A percentile compares a stretch with the other conserved stretches of the same genome.
phyloP scores from a whole-genome alignment of 768 basidiomycete genomes.

The Amyloporia xantha region DNA sequence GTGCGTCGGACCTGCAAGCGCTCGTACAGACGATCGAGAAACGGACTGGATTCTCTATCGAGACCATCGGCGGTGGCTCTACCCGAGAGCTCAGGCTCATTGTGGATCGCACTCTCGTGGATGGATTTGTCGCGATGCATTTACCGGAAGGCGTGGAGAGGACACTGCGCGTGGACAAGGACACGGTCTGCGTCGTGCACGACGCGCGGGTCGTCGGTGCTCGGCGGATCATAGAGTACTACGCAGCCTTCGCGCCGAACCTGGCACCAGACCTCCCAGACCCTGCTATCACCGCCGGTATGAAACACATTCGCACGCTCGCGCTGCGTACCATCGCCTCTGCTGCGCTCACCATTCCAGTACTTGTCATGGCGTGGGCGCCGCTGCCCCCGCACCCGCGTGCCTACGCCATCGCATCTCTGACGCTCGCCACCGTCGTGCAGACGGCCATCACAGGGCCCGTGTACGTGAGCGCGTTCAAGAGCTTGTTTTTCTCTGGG shows the following conservation, averaged over 20 bases:
- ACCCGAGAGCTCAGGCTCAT: constrained; percentile 13
- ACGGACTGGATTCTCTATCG: constrained; percentile 22
- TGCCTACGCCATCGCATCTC: constrained; percentile 30
- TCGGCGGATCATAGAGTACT: constrained; percentile 26
- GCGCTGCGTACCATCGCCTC: constrained; percentile 26
- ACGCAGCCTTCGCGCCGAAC: constrained; percentile 20
- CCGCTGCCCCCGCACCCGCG: constrained; percentile 26
- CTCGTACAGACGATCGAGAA: constrained; percentile 20
- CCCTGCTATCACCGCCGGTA: constrained; percentile 21
- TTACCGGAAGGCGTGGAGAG: constrained; percentile 15
- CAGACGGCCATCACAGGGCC: constrained; percentile 30
- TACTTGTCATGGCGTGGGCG: constrained; percentile 38
- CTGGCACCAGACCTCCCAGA: constrained; percentile 19
- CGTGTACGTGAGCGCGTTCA: constrained; percentile 29
- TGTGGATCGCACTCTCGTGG: constrained; percentile 5
- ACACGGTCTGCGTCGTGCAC: constrained; percentile 14
- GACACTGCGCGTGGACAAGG: constrained; percentile 9
- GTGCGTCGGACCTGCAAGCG: constrained; percentile 11
- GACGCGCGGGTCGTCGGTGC: constrained; percentile 23
- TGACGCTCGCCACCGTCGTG: constrained; percentile 33
- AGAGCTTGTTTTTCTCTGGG: constrained; percentile 30
- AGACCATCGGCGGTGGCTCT: constrained; percentile 14
- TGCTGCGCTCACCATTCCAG: constrained; percentile 31
- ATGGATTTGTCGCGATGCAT: constrained; percentile 8
- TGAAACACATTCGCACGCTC: constrained; percentile 26